Evolutionary conservation across 2,329 filamentous ascomycete genomes (phyloP), one percentile per base, ranked within the genome.

Genomic region (Colletotrichum australisinense): DNA sequence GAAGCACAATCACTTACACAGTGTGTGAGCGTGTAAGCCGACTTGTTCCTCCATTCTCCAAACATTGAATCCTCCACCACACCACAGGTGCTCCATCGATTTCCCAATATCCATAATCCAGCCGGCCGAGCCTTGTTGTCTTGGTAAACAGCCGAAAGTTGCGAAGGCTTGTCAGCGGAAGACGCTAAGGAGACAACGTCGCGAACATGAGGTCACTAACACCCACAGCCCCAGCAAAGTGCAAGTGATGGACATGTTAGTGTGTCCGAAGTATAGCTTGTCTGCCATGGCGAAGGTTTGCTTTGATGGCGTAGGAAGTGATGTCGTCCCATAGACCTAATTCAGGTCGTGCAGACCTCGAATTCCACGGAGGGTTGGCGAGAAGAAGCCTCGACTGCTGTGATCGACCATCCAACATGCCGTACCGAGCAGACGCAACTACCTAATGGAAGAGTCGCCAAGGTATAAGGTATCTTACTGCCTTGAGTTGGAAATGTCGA

Each of bases 181-280:
- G 35, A 64, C 59, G 59, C 67, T 66, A 62, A 46, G 30, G 22
- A 56, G 24, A 62, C 22, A 56, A n/a, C n/a, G 55, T 65, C 22
- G 55, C 28, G 8, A 56, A 22, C 56, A 70, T 64, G 62, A 66
- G 35, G 62, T 66, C 71, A 70, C 56, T 30, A 26, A 30, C 55
- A 70, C 57, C 62, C 49, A 71, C 56, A 52, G 62, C 67, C 71
- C 71, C 56, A 71, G 71, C 30, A 58, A 49, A 55, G 42, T 30
- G 24, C 60, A 24, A 55, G 11, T 52, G 46, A 46, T 38, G 22
- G 24, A 6, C 56, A 22, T 52, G n/a, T 56, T 24, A 49, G 35
- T 46, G 55, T 38, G 67, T 28, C 32, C 11, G 24, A 26, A 22
- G 42, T 55, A 32, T 32, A n/a, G 28, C 49, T 38, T 60, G 28